Evolutionary conservation across 345 rosid species (phyloP).

Genomic region (thale cress (Arabidopsis thaliana)): DNA sequence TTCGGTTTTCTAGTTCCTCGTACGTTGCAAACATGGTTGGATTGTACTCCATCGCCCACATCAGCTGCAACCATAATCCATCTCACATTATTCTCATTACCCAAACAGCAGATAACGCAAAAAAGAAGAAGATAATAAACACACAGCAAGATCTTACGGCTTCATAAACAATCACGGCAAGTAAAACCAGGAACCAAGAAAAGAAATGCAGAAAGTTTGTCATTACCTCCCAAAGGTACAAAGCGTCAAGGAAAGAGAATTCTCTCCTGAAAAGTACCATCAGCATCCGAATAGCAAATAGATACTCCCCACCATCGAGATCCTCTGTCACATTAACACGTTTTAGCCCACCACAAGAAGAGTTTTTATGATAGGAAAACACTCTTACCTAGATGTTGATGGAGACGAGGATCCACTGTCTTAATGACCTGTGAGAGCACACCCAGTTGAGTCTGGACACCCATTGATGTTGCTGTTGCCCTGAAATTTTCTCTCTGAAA

Average conservation of each 20-base stretch:
- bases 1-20: conserved; percentile 53
- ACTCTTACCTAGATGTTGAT: conserved; percentile 82
- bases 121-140: neutral
- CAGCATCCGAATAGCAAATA: conserved; percentile 94
- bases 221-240: conserved; percentile 98
- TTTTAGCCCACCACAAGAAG: conserved; percentile 26
- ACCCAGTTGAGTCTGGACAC: conserved; percentile 88
- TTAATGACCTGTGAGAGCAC: conserved; percentile 83
- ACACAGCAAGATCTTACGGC: neutral
- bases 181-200: conserved; percentile 16
- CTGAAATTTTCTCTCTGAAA: conserved; percentile 91
- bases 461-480: conserved; percentile 69
- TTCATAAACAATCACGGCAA: conserved; percentile 4
- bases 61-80: conserved; percentile 66
- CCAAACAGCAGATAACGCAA: neutral
- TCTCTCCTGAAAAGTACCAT: conserved; percentile 98
- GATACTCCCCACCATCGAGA: conserved; percentile 88
- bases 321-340: conserved; percentile 61
- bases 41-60: conserved; percentile 99
- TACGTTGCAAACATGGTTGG: conserved; percentile 73
- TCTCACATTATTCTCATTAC: conserved; percentile 22
- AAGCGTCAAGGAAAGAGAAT: conserved; percentile 79
- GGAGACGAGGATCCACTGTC: conserved; percentile 91
- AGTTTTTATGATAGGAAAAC: conserved; percentile 14
- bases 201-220: neutral